These are phyloP conservation scores for Pseudocercospora vitis DNA, from an alignment of 2,329 filamentous ascomycete species.

Conservation along the genomic window DNA sequence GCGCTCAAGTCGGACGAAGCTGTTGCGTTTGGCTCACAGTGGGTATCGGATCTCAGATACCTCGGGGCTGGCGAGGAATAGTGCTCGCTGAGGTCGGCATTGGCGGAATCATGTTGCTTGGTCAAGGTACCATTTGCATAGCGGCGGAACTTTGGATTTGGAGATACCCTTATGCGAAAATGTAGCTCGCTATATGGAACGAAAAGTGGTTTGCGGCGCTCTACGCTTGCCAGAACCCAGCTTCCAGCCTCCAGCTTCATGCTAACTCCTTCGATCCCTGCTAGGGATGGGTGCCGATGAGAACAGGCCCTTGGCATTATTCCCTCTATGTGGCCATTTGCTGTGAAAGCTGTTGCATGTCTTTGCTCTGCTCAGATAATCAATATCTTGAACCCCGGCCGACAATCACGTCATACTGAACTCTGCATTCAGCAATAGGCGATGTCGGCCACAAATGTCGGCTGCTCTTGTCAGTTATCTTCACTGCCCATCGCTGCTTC, in stretches of 20 bases:
- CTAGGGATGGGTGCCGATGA: too few relatives aligned
- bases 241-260: too few relatives aligned
- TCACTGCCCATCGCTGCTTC: too few relatives aligned
- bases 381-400: too few relatives aligned
- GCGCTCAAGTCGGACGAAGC: slow-evolving; percentile 83
- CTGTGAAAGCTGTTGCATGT: too few relatives aligned
- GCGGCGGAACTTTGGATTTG: background rate
- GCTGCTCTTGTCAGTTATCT: background rate
- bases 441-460: background rate
- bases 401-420: slow-evolving; percentile 16
- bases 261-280: too few relatives aligned
- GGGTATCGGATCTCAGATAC: slow-evolving; percentile 63
- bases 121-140: background rate
- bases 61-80: slow-evolving; percentile 18
- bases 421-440: background rate
- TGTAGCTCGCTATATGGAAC: background rate
- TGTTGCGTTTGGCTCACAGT: slow-evolving; percentile 83
- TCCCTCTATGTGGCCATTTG: too few relatives aligned
- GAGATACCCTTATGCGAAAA: slow-evolving; percentile 2
- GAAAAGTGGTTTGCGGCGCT: too few relatives aligned
- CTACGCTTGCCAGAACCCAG: too few relatives aligned
- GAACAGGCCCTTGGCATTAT: too few relatives aligned
- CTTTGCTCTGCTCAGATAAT: too few relatives aligned
- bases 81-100: background rate
- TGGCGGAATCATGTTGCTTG: background rate